These are phyloP conservation scores for Amylocystis lapponica DNA, from an alignment of 768 basidiomycete genomes.

Conservation along the genomic window DNA sequence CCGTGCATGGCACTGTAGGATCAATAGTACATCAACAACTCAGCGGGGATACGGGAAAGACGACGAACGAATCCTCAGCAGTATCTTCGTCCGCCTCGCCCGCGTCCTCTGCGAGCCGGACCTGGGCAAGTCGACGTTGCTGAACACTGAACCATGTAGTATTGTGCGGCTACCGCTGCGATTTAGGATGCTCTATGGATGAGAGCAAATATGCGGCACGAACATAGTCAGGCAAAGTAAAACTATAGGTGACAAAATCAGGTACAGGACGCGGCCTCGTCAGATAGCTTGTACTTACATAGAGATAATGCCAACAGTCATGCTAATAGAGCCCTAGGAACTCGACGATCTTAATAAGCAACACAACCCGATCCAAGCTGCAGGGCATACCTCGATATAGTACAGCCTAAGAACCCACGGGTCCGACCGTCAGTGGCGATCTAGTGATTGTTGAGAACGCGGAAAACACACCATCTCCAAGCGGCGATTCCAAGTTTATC, in stretches of 20 bases:
- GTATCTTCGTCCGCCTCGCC: constrained; percentile 63
- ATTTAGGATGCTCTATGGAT: not conserved
- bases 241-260: constrained; percentile 29
- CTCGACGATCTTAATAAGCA: too few relatives aligned
- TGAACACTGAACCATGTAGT: constrained; percentile 49
- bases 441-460: not conserved
- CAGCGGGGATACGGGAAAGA: not conserved
- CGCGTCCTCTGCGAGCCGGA: constrained; percentile 60
- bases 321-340: constrained; percentile 54
- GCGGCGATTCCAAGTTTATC: constrained; percentile 59
- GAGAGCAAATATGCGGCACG: too few relatives aligned
- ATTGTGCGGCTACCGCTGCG: constrained; percentile 46
- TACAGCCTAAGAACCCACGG: constrained; percentile 44
- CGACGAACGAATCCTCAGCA: constrained; percentile 49
- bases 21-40: not conserved
- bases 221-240: constrained; percentile 55
- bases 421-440: not conserved
- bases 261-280: too few relatives aligned
- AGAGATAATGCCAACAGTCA: constrained; percentile 47
- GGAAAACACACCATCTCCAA: constrained; percentile 55
- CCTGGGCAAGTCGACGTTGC: constrained; percentile 54
- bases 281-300: constrained; percentile 38
- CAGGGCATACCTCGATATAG: constrained; percentile 61
- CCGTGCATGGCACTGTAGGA: constrained; percentile 41
- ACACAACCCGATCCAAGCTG: too few relatives aligned